Evolutionary conservation across 1,139 yeast genomes (phyloP).

Genomic region (Tardiomyces digboiensis): DNA sequence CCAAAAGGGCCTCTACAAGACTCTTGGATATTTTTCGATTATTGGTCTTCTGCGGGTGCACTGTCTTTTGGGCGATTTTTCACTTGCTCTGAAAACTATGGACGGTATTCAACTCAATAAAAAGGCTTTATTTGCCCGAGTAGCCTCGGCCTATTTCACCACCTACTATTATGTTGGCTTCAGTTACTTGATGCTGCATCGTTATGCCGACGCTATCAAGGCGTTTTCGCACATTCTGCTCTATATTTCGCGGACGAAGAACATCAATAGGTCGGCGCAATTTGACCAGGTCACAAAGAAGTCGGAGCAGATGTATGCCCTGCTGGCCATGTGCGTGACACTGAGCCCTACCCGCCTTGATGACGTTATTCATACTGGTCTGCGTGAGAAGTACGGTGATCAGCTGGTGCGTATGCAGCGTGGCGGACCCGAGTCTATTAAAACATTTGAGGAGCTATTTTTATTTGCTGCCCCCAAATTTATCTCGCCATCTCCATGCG

Average conservation of each 20-base stretch:
- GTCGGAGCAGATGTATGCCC: conserved; percentile 43
- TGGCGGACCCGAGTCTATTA: conserved; percentile 34
- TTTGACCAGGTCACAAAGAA: conserved; percentile 38
- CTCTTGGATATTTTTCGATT: conserved; percentile 39
- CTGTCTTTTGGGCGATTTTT: conserved; percentile 38
- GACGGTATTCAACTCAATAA: conserved; percentile 37
- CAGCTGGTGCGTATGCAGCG: conserved; percentile 34
- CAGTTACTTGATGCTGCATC: conserved; percentile 39
- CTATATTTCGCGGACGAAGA: conserved; percentile 37
- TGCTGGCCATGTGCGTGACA: conserved; percentile 36
- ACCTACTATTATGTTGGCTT: conserved; percentile 42
- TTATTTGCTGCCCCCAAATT: conserved; percentile 39
- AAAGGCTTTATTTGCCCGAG: conserved; percentile 35
- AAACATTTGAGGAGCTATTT: conserved; percentile 36
- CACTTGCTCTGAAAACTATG: conserved; percentile 38
- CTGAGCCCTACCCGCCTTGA: conserved; percentile 38
- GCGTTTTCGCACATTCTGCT: conserved; percentile 37
- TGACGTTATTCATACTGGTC: conserved; percentile 32
- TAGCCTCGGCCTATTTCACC: conserved; percentile 39
- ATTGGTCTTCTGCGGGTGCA: conserved; percentile 41
- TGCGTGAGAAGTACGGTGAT: conserved; percentile 39
- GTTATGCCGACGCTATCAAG: conserved; percentile 41
- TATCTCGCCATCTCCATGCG: conserved; percentile 33
- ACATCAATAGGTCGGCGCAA: conserved; percentile 31
- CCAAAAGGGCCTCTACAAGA: conserved; percentile 32